These are phyloP conservation scores for Clarireedia paspali DNA, from an alignment of 2,329 filamentous ascomycete species.

Conservation along the genomic window DNA sequence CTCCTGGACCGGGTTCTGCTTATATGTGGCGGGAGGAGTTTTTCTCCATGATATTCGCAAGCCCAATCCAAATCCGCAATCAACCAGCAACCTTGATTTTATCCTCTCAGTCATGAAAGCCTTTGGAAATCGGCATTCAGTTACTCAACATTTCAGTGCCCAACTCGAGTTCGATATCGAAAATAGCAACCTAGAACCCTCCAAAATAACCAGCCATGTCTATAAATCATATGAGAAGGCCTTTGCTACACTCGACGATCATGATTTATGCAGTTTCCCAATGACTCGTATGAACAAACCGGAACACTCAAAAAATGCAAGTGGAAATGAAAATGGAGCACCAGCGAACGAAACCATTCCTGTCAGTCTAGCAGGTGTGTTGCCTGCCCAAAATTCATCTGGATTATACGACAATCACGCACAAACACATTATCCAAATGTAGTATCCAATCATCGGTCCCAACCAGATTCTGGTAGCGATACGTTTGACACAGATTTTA, in stretches of 20 bases:
- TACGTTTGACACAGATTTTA: slow-evolving; percentile 5
- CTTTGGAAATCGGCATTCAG: slow-evolving; percentile 62
- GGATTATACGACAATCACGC: neutral
- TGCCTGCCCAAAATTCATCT: neutral
- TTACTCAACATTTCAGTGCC: slow-evolving; percentile 78
- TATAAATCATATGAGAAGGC: neutral
- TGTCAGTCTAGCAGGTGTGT: neutral
- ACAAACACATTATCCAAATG: neutral
- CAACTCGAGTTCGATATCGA: slow-evolving; percentile 80
- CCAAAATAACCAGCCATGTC: neutral
- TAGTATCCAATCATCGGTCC: neutral
- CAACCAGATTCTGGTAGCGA: neutral
- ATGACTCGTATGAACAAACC: no score
- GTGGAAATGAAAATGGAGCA: neutral
- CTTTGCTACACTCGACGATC: neutral
- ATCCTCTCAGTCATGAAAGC: slow-evolving; percentile 71
- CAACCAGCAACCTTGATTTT: slow-evolving; percentile 56
- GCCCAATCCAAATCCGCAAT: slow-evolving; percentile 14
- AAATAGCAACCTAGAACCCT: slow-evolving; percentile 9
- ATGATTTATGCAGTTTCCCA: neutral
- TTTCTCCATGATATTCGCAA: slow-evolving; percentile 68
- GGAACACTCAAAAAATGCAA: neutral
- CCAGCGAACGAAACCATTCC: neutral
- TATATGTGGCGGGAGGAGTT: slow-evolving; percentile 79
- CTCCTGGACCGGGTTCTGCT: slow-evolving; percentile 70